These are phyloP conservation scores for Pseudopyricularia cyperi DNA, from an alignment of 2,329 filamentous ascomycete genomes.

Conservation along the genomic window DNA sequence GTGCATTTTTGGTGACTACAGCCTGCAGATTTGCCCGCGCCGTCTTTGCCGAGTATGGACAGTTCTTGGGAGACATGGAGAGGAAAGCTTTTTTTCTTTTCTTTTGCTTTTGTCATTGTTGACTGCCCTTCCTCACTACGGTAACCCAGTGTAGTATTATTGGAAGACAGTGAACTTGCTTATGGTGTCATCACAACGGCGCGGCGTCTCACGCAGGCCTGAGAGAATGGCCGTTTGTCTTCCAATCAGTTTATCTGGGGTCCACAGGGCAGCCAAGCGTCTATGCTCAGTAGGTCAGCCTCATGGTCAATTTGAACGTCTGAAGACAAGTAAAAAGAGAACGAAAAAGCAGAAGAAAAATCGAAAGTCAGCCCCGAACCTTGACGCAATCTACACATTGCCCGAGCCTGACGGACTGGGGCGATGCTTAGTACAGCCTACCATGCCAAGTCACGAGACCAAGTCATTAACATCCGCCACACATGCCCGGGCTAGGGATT, in stretches of 20 bases:
- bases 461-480: background rate
- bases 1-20: background rate
- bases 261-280: no score
- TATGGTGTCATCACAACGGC: no score
- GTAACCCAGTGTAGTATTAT: background rate
- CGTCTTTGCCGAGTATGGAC: background rate
- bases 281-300: no score
- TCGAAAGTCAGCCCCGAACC: background rate
- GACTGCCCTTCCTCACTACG: background rate
- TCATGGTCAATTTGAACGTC: no score
- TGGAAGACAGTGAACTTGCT: background rate
- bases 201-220: no score
- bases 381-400: background rate
- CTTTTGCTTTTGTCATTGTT: background rate
- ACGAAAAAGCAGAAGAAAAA: no score
- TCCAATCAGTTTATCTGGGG: no score
- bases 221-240: no score
- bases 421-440: background rate
- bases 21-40: background rate
- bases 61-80: background rate
- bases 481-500: background rate
- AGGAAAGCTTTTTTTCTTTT: background rate
- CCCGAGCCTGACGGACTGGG: background rate
- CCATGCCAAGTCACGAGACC: background rate
- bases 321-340: no score